Base-by-base conservation (phyloP, 805 yeast species). In the Blastobotrys terrestris region DNA sequence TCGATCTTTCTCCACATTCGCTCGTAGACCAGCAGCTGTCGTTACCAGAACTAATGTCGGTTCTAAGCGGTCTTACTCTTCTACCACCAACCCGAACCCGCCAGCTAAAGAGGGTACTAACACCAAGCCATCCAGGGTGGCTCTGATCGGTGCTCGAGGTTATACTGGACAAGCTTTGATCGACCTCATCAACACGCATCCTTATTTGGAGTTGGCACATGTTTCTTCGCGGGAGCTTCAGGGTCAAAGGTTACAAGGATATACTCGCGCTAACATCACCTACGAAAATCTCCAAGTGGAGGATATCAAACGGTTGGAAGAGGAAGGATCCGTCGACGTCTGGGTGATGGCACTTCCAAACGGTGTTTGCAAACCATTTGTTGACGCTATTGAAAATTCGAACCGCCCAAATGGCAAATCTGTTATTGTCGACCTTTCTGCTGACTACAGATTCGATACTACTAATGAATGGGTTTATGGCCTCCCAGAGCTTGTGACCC, bases 291-390 rank as follows among this genome's bases (percentile, higher is more conserved):
- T 94, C 61, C 91, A 85, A 66, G 78, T 84, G 45, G 97, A 89
- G 64, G 98, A 94, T 62, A 85, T 94, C 59, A 81, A 81, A 64
- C 72, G 75, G 58, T 72, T 94, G 57, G 99, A 92, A 70, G 77
- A 82, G 58, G 74, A 81, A 47, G 80, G 83, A 48, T 87, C 80
- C 51, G 87, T 94, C 54, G 99, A 94, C 64, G 85, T 91, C 50
- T 94, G 99, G 99, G 95, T 95, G 22, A 94, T 95, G 99, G 99
- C 99, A 1, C 78, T 94, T 63, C 99, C 99, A 58, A 94, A 94
- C 68, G 97, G 97, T 48, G 97, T 94, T 40, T 94, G 98, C 65
- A 67, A 69, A 65, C 77, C 77, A n/a, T 72, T 74, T 60, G 77
- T 73, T 4, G 71, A 69, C 41, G 74, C 77, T 8, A 66, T 73